phyloP scores from a whole-genome alignment of 768 basidiomycete species.

The Neoboletus subvelutipes region DNA sequence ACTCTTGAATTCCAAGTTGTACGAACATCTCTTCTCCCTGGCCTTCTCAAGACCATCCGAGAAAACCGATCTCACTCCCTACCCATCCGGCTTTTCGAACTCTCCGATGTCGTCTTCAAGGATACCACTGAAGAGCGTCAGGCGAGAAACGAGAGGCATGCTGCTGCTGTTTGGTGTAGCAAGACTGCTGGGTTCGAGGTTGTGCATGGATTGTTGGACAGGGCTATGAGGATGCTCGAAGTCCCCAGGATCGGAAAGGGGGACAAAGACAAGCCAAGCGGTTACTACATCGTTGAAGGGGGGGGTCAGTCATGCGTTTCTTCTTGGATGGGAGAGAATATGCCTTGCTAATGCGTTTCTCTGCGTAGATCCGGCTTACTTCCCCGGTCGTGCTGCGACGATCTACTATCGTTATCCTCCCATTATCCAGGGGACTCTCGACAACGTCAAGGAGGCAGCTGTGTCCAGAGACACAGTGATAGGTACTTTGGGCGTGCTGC shows the following conservation, averaged over 20 bases:
- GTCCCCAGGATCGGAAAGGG: conserved; percentile 70
- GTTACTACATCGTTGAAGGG: conserved; percentile 91
- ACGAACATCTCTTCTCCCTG: conserved; percentile 92
- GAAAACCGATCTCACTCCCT: conserved; percentile 94
- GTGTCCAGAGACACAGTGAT: conserved; percentile 63
- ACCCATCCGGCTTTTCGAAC: conserved; percentile 92
- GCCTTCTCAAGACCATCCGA: conserved; percentile 93
- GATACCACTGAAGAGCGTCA: conserved; percentile 76
- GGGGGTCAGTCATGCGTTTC: conserved; percentile 55
- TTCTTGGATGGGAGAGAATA: background rate
- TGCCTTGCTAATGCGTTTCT: conserved; percentile 6
- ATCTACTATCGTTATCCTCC: conserved; percentile 78
- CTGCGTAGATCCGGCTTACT: conserved; percentile 80
- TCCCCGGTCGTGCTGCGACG: conserved; percentile 91
- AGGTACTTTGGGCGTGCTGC: conserved; percentile 90
- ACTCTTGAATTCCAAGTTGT: conserved; percentile 98
- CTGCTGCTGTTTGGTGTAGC: conserved; percentile 94
- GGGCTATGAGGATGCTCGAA: conserved; percentile 95
- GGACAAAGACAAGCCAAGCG: conserved; percentile 57
- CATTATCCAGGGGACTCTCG: conserved; percentile 27
- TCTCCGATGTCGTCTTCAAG: conserved; percentile 90
- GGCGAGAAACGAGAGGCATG: conserved; percentile 83
- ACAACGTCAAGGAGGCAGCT: conserved; percentile 47
- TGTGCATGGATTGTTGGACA: conserved; percentile 91
- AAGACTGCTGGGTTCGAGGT: conserved; percentile 97